Percentiles rank a stretch among this genome's conserved stretches.
phyloP scores from a whole-genome alignment of 164 flowering plant genomes.

The Liriodendron chinense region DNA sequence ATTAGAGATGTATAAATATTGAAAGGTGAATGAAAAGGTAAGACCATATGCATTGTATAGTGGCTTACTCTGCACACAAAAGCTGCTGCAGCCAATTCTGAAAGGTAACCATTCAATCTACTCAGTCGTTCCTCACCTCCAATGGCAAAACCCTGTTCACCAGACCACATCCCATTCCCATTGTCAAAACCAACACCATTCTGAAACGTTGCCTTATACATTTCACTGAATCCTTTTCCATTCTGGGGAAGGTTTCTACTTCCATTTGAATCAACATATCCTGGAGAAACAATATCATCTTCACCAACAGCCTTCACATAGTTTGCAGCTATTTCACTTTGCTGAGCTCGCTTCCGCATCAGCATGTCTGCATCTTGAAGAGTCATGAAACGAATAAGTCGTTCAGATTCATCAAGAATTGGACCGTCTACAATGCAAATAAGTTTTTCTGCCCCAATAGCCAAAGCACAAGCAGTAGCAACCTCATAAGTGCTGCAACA shows the following conservation, averaged over 20 bases:
- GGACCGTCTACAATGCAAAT: constrained; percentile 93
- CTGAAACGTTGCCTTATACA: constrained; percentile 52
- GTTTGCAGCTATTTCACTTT: constrained; percentile 93
- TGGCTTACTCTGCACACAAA: constrained; percentile 88
- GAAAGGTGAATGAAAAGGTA: background rate
- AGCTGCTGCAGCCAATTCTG: constrained; percentile 97
- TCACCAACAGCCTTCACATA: constrained; percentile 85
- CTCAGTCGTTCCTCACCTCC: constrained; percentile 88
- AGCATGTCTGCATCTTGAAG: constrained; percentile 90
- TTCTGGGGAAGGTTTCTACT: constrained; percentile 22
- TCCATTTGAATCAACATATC: constrained; percentile 27
- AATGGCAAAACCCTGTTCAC: constrained; percentile 94
- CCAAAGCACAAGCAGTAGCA: constrained; percentile 96
- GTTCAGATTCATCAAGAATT: constrained; percentile 74
- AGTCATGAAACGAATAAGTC: constrained; percentile 70
- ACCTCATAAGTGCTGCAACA: constrained; percentile 93
- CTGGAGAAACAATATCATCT: constrained; percentile 36
- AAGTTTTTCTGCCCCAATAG: constrained; percentile 95
- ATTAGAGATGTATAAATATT: background rate
- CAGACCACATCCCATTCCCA: constrained; percentile 81
- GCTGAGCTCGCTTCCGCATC: constrained; percentile 71
- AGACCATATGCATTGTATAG: background rate
- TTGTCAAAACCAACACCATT: constrained; percentile 96
- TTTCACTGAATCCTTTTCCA: constrained; percentile 32
- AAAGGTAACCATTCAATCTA: constrained; percentile 75